Evolutionary conservation across 2,329 filamentous ascomycete genomes (phyloP), one percentile per base, ranked within the genome.

Genomic region (Ramularia endophylla): DNA sequence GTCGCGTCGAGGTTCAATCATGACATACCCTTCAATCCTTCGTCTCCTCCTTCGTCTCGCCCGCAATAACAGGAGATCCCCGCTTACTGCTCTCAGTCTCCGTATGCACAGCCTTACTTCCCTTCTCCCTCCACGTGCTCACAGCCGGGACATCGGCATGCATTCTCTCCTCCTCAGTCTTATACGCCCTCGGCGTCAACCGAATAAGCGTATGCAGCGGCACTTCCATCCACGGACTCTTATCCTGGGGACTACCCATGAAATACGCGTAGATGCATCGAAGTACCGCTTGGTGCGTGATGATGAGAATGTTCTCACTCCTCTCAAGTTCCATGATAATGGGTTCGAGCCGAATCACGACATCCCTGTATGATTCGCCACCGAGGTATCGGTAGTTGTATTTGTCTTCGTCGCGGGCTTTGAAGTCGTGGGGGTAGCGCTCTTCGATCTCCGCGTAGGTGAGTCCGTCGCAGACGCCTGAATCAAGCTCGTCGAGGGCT

Each of bases 261-360:
- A 97, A 98, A 66, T 98, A 98, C 20, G 92, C 87, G 61, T 97
- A 98, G 57, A 98, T 95, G 71, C 92, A 98, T 45, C 92, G 81
- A 48, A 98, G 73, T 25, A 98, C 90, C 11, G 92, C 92, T 68
- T 98, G 92, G 64, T 98, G 92, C 3, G 92, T 97, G 47, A 98
- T 88, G 55, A 98, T 97, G 46, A 98, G 80, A 53, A 98, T 94
- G 61, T 98, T 94, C 65, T 97, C 92, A 54, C 83, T 87, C 48
- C 92, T 80, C 66, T 98, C 92, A 38, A 98, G 74, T 64, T 98
- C 92, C 92, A 98, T 98, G 68, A 98, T 98, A 67, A 98, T 98
- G 48, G 92, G 92, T 62, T 98, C 92, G 0, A 98, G 80, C 1
- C 92, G 87, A 58, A 95, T 97, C 29, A 98, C 92, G 1, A 98